Evolutionary conservation across 495 filamentous ascomycete genomes (phyloP).

Genomic region (Penicillium egyptiacum): DNA sequence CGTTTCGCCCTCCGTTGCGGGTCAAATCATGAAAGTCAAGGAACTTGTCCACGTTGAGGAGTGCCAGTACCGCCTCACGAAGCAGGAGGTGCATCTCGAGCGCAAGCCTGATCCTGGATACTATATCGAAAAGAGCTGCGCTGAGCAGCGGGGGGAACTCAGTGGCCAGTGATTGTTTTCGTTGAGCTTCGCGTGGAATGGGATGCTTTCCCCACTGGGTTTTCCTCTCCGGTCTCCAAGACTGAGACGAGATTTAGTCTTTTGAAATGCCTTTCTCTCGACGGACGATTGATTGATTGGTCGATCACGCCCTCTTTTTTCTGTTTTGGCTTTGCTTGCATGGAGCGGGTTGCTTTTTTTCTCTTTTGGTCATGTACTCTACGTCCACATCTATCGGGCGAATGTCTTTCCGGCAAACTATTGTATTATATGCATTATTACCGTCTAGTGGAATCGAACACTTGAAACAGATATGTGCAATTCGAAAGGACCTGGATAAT

Average conservation of each 20-base stretch:
- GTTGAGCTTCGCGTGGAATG: neutral
- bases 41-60: conserved; percentile 87
- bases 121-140: conserved; percentile 68
- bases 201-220: neutral
- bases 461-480: conserved; percentile 26
- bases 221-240: neutral
- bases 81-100: conserved; percentile 69
- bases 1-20: conserved; percentile 78
- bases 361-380: conserved; percentile 31
- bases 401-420: conserved; percentile 14
- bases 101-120: conserved; percentile 82
- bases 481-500: conserved; percentile 19
- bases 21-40: conserved; percentile 97
- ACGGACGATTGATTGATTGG: neutral
- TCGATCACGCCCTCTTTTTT: conserved; percentile 10
- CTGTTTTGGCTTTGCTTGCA: conserved; percentile 35
- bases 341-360: conserved; percentile 41
- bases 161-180: conserved; percentile 15
- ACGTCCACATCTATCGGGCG: conserved; percentile 16
- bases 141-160: conserved; percentile 32
- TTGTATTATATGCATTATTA: conserved; percentile 37
- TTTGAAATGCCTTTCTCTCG: neutral
- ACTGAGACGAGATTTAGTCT: neutral
- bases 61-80: conserved; percentile 68
- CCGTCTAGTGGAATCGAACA: conserved; percentile 5